Evolutionary conservation across 2,329 filamentous ascomycete genomes (phyloP).

Genomic region (Alternaria gansuensis): DNA sequence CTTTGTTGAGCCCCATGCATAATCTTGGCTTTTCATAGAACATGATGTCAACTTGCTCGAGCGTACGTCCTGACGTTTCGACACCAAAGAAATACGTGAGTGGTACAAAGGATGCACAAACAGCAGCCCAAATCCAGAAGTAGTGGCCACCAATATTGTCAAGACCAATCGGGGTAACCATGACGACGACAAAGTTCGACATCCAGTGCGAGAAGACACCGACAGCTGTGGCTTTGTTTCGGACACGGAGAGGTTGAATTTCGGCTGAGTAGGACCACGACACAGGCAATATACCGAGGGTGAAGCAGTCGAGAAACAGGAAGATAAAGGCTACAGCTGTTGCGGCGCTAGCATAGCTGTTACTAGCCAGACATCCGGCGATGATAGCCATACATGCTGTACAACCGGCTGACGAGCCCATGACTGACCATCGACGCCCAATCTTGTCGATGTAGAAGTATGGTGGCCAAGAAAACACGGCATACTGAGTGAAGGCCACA

Average conservation of each 20-base stretch:
- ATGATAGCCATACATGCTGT: conserved; percentile 49
- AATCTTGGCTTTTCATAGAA: conserved; percentile 46
- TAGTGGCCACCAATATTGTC: conserved; percentile 52
- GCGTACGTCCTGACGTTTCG: conserved; percentile 37
- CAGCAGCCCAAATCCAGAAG: conserved; percentile 62
- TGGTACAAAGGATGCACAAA: conserved; percentile 61
- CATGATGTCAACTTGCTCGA: conserved; percentile 44
- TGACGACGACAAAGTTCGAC: conserved; percentile 60
- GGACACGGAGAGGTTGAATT: conserved; percentile 60
- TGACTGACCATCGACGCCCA: conserved; percentile 50
- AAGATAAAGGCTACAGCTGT: conserved; percentile 55
- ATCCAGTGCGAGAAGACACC: conserved; percentile 62
- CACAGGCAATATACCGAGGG: conserved; percentile 42
- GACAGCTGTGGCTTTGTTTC: conserved; percentile 61
- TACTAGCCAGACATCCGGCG: conserved; percentile 40
- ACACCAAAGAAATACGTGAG: conserved; percentile 54
- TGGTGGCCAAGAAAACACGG: conserved; percentile 53
- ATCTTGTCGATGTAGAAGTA: conserved; percentile 59
- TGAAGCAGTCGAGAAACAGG: conserved; percentile 36
- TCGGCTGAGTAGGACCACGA: conserved; percentile 62
- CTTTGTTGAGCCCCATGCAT: conserved; percentile 46
- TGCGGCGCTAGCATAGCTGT: conserved; percentile 39
- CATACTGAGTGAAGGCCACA: conserved; percentile 57
- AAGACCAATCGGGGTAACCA: conserved; percentile 58
- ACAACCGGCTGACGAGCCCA: conserved; percentile 43